Conservation (phyloP, 768 basidiomycete species). For the Serendipita sp. region DNA sequence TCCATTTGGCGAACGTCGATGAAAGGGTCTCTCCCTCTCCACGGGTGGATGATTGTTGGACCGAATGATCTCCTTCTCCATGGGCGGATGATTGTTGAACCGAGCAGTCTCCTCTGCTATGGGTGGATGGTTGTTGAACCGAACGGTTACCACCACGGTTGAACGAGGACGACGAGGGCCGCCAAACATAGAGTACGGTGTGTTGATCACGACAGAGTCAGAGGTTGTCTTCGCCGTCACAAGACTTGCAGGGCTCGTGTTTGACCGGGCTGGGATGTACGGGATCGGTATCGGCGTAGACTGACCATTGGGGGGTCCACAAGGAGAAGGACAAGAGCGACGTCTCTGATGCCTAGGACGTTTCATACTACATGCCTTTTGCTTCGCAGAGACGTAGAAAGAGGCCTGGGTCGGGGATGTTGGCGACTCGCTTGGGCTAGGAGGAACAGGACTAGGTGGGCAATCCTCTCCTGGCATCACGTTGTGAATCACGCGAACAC, state of each 20-base stretch:
- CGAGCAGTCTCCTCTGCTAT: not conserved
- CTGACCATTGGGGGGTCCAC: not conserved
- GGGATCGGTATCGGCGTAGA: not conserved
- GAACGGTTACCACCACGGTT: not conserved
- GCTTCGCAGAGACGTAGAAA: not conserved
- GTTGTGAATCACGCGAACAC: constrained; percentile 1
- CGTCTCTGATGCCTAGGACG: not conserved
- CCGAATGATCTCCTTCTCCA: not conserved
- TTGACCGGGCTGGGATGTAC: not conserved
- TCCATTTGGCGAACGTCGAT: not conserved
- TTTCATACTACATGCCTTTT: not conserved
- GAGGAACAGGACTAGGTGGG: not conserved
- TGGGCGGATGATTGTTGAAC: not conserved
- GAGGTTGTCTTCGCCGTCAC: not conserved
- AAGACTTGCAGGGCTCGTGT: not conserved
- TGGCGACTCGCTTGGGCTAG: not conserved
- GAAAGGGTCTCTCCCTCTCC: not conserved
- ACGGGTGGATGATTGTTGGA: not conserved
- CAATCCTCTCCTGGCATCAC: not conserved
- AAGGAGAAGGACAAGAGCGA: not conserved
- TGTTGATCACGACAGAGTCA: not conserved
- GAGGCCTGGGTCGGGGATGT: not conserved
- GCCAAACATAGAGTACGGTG: not conserved
- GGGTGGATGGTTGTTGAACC: not conserved
- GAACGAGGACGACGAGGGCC: constrained; percentile 1